Evolutionary conservation across 345 rosid species (phyloP).

Genomic region (Pistacia vera): DNA sequence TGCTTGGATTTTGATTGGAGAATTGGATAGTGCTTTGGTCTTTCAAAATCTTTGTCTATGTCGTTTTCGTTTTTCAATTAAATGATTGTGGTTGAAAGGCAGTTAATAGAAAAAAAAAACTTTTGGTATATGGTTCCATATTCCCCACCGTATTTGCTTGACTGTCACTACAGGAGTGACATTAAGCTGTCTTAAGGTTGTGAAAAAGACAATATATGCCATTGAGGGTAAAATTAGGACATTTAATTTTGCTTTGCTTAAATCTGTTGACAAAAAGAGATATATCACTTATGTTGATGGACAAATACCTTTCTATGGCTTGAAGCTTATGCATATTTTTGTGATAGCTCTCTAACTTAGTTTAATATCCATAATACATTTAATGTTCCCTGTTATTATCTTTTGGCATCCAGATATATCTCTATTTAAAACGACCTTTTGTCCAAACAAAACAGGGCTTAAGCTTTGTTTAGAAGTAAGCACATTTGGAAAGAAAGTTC

Average conservation of each 20-base stretch:
- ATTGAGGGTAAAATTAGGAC: not conserved
- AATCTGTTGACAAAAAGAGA: not conserved
- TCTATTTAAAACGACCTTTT: not conserved
- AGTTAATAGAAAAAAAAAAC: not conserved
- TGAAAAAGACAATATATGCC: not conserved
- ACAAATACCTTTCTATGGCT: not conserved
- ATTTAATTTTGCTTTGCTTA: slow-evolving; percentile 5
- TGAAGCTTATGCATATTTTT: not conserved
- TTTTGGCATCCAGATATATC: not conserved
- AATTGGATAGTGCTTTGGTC: not conserved
- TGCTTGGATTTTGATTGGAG: not conserved
- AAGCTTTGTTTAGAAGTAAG: slow-evolving; percentile 2
- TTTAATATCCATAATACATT: too few relatives aligned
- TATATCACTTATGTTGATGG: not conserved
- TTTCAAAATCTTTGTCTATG: not conserved
- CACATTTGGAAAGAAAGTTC: not conserved
- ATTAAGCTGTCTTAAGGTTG: not conserved
- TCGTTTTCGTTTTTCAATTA: not conserved
- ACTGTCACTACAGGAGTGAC: not conserved
- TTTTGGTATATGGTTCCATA: not conserved
- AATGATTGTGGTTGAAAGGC: not conserved
- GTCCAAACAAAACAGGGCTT: not conserved
- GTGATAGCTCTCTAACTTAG: too few relatives aligned
- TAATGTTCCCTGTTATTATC: not conserved
- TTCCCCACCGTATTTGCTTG: not conserved